These are phyloP conservation scores for Myriangium duriaei DNA, from an alignment of 2,329 filamentous ascomycete genomes.

Conservation along the genomic window DNA sequence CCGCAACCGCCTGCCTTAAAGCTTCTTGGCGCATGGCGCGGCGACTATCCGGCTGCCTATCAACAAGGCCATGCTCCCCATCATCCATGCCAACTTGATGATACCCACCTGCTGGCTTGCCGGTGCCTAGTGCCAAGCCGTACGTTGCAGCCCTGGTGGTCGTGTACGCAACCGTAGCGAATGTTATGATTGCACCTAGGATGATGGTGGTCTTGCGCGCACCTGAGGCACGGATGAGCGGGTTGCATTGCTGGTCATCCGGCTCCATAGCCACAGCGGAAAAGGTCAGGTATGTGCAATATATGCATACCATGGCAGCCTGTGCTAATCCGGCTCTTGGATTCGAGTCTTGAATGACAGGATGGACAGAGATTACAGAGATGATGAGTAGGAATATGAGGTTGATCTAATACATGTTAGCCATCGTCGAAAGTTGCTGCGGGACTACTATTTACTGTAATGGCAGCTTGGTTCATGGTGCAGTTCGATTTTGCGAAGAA, in stretches of 20 bases:
- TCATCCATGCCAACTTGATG: conserved; percentile 53
- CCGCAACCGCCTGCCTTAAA: conserved; percentile 80
- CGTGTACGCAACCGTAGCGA: conserved; percentile 94
- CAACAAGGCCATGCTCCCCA: conserved; percentile 73
- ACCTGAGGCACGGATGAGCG: conserved; percentile 70
- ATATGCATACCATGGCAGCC: conserved; percentile 90
- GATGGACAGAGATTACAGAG: conserved; percentile 78
- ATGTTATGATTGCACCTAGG: conserved; percentile 86
- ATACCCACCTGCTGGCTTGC: conserved; percentile 41
- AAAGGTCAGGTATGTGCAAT: conserved; percentile 98
- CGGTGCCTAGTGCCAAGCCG: conserved; percentile 59
- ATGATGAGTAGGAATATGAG: conserved; percentile 69
- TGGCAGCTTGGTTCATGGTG: conserved; percentile 92
- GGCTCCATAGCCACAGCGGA: conserved; percentile 98
- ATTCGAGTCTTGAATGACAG: conserved; percentile 80
- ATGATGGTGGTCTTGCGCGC: conserved; percentile 84
- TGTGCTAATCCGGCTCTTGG: conserved; percentile 91
- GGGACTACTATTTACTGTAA: conserved; percentile 47
- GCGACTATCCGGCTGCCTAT: conserved; percentile 65
- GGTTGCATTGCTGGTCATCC: conserved; percentile 88
- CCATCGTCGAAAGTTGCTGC: neutral
- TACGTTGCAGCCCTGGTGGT: conserved; percentile 93
- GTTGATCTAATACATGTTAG: conserved; percentile 47
- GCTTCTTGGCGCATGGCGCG: conserved; percentile 90
- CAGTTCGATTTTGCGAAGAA: conserved; percentile 79